phyloP scores from a whole-genome alignment of 306 rosid species.

The Morella rubra region DNA sequence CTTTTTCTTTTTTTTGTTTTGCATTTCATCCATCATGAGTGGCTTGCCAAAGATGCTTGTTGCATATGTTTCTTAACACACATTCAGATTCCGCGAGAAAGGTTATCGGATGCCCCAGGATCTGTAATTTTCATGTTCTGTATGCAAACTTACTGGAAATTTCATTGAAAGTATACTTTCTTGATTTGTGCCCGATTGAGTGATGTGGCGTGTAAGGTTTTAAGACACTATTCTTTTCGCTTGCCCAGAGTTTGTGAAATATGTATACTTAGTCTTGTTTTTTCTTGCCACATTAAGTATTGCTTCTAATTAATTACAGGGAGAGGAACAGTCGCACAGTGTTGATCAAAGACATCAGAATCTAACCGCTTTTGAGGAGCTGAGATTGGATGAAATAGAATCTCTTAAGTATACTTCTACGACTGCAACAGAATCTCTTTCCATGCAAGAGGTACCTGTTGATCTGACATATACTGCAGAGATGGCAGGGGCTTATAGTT shows the following conservation, averaged over 20 bases:
- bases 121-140: not conserved
- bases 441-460: slow-evolving; percentile 40
- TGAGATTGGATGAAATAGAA: slow-evolving; percentile 48
- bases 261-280: slow-evolving; percentile 21
- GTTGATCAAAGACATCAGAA: slow-evolving; percentile 29
- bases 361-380: slow-evolving; percentile 43
- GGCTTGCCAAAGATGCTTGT: slow-evolving; percentile 1
- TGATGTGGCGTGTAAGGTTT: not conserved
- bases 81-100: not conserved
- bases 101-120: not conserved
- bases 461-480: slow-evolving; percentile 34
- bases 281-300: slow-evolving; percentile 19
- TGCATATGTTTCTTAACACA: not conserved
- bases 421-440: slow-evolving; percentile 43
- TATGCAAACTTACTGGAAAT: not conserved
- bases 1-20: no score
- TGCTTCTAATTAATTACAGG: slow-evolving; percentile 38
- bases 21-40: not conserved
- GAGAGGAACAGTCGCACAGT: slow-evolving; percentile 24
- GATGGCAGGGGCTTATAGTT: slow-evolving; percentile 39
- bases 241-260: not conserved
- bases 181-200: not conserved
- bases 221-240: not conserved
- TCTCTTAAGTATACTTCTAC: slow-evolving; percentile 40
- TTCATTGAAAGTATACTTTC: not conserved